Conservation (phyloP, 108 stramenopile genomes). For the Cafeteria roenbergensis region DNA sequence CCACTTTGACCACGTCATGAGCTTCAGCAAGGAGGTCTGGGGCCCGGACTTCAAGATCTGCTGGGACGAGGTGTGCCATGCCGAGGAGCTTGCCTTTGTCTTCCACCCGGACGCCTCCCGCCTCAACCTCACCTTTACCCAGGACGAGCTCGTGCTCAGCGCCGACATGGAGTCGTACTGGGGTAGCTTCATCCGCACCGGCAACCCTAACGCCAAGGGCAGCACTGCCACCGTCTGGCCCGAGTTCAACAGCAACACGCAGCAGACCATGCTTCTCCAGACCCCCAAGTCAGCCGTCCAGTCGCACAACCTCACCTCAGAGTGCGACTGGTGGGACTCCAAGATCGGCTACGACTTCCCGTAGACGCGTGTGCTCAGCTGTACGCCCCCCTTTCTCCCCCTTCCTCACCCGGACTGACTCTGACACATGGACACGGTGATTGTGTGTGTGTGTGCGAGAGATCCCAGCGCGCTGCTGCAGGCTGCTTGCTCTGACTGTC, state of each 20-base stretch:
- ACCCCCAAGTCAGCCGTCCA: neutral
- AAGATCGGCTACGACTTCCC: neutral
- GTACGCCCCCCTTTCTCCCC: too few species aligned
- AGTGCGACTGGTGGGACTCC: neutral
- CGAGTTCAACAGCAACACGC: neutral
- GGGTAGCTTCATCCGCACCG: slow-evolving; percentile 2
- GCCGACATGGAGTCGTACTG: slow-evolving; percentile 1
- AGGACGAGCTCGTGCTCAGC: slow-evolving; percentile 1
- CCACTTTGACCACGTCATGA: slow-evolving; percentile 10
- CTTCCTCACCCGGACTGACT: too few species aligned
- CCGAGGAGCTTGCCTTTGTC: slow-evolving; percentile 10
- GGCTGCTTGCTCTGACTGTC: too few species aligned
- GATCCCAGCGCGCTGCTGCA: too few species aligned
- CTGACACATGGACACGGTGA: too few species aligned
- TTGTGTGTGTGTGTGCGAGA: too few species aligned
- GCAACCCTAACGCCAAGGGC: slow-evolving; percentile 4
- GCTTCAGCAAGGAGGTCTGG: slow-evolving; percentile 8
- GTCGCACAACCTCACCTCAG: neutral
- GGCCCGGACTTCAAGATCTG: neutral
- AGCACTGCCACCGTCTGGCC: neutral
- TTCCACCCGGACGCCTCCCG: slow-evolving; percentile 4
- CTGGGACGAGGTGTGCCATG: slow-evolving; percentile 11
- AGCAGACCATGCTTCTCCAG: neutral
- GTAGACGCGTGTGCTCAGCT: too few species aligned
- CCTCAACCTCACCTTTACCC: neutral